A percentile compares a stretch with the other conserved stretches of the same genome.
These are phyloP conservation scores for Tolypocladium paradoxum DNA, from an alignment of 2,329 filamentous ascomycete genomes.

Conservation along the genomic window DNA sequence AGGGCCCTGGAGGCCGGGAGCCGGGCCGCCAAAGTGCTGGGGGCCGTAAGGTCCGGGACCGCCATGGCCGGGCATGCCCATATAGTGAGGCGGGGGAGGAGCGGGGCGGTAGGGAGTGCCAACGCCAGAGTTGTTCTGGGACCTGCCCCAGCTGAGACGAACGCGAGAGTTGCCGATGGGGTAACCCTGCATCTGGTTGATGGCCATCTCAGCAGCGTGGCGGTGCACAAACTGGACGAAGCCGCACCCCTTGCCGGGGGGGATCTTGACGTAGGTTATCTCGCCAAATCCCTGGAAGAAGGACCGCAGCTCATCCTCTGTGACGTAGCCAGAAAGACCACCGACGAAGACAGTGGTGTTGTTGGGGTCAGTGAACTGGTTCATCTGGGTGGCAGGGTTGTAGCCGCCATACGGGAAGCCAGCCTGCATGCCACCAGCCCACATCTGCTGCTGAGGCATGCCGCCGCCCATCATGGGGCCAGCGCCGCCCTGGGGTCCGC, in stretches of 20 bases:
- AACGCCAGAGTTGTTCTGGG: constrained; percentile 98
- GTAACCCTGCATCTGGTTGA: constrained; percentile 99
- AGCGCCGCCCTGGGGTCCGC: constrained; percentile 27
- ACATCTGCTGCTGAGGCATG: constrained; percentile 36
- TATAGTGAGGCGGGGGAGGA: constrained; percentile 52
- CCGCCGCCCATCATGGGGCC: constrained; percentile 33
- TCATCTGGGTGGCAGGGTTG: constrained; percentile 58
- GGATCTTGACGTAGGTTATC: constrained; percentile 99
- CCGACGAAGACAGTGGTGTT: constrained; percentile 99
- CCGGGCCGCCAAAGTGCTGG: constrained; percentile 22
- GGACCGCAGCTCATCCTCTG: constrained; percentile 96
- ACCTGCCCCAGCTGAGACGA: constrained; percentile 92
- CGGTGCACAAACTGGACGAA: constrained; percentile 99
- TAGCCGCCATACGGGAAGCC: constrained; percentile 31
- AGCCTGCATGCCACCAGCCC: constrained; percentile 23
- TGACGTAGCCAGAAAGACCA: constrained; percentile 93
- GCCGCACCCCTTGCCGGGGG: constrained; percentile 95
- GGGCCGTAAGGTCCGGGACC: constrained; percentile 31
- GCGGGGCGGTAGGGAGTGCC: constrained; percentile 95
- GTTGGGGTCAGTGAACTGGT: constrained; percentile 99
- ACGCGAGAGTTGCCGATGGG: constrained; percentile 98
- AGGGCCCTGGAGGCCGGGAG: constrained; percentile 25
- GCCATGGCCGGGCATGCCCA: constrained; percentile 34
- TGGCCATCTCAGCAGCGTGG: constrained; percentile 98
- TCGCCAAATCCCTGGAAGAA: constrained; percentile 99